Percentiles rank a stretch among this genome's conserved stretches.
Evolutionary conservation across 495 filamentous ascomycete genomes (phyloP).

Genomic region (Pseudomonodictys pantanalensis): DNA sequence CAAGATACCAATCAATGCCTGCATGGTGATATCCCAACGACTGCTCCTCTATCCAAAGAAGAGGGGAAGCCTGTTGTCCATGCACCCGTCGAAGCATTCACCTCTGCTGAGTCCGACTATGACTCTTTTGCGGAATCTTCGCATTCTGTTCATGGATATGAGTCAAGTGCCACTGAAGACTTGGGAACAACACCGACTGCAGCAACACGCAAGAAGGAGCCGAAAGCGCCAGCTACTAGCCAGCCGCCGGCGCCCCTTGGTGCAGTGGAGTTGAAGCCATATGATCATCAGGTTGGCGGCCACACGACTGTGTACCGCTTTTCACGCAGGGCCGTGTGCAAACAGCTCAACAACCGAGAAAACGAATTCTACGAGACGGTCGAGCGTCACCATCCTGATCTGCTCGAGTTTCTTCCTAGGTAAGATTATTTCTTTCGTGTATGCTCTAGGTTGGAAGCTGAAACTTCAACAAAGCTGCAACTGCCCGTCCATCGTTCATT

Average conservation of each 20-base stretch:
- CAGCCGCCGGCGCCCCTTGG: conserved; percentile 62
- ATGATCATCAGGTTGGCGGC: conserved; percentile 94
- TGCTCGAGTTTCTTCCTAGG: conserved; percentile 89
- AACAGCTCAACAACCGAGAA: conserved; percentile 93
- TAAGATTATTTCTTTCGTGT: conserved; percentile 50
- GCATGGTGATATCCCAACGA: conserved; percentile 54
- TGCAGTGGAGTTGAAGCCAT: conserved; percentile 93
- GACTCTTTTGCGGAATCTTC: conserved; percentile 56
- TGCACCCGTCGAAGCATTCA: conserved; percentile 11
- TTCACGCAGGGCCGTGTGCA: conserved; percentile 91
- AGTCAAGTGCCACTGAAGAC: conserved; percentile 56
- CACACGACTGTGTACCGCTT: conserved; percentile 96
- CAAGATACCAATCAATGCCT: conserved; percentile 59
- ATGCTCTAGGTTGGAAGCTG: conserved; percentile 39
- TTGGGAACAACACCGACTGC: conserved; percentile 61
- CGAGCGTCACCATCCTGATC: conserved; percentile 81
- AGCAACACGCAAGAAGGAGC: conserved; percentile 38
- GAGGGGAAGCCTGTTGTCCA: conserved; percentile 17
- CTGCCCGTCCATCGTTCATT: conserved; percentile 3
- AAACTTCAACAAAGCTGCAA: conserved; percentile 38
- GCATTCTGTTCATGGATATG: conserved; percentile 49
- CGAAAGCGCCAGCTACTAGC: background rate
- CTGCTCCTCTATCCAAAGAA: conserved; percentile 21
- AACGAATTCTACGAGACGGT: conserved; percentile 98
- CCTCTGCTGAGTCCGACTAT: conserved; percentile 57